A percentile compares a stretch with the other conserved stretches of the same genome.
These are phyloP conservation scores for Pachyrhizus erosus DNA, from an alignment of 306 rosid species.

Conservation along the genomic window DNA sequence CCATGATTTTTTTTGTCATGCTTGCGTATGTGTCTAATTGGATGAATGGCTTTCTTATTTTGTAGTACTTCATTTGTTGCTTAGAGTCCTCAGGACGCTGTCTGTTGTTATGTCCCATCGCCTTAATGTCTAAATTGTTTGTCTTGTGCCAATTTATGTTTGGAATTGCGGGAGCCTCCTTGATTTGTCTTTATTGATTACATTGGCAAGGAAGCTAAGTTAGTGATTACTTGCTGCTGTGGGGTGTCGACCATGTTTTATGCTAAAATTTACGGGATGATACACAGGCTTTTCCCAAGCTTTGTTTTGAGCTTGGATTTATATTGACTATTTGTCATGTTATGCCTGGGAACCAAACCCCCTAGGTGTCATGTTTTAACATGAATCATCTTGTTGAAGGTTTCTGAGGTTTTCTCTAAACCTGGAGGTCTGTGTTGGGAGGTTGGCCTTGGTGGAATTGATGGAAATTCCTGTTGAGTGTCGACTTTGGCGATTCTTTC, in stretches of 20 bases:
- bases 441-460: constrained; percentile 87
- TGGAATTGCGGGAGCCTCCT: constrained; percentile 9
- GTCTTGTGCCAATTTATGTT: background rate
- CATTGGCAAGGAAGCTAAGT: constrained; percentile 30
- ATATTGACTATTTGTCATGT: constrained; percentile 54
- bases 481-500: constrained; percentile 89
- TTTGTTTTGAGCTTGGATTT: constrained; percentile 56
- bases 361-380: constrained; percentile 71
- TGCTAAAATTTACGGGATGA: constrained; percentile 38
- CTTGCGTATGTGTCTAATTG: background rate
- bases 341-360: constrained; percentile 61
- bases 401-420: constrained; percentile 76
- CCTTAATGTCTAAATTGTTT: background rate
- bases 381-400: constrained; percentile 91
- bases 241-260: constrained; percentile 47
- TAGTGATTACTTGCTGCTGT: constrained; percentile 25
- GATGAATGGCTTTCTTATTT: background rate
- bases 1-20: background rate
- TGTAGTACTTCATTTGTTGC: background rate
- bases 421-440: constrained; percentile 89
- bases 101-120: background rate
- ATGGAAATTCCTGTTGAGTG: constrained; percentile 80
- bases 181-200: constrained; percentile 15
- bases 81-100: background rate
- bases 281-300: constrained; percentile 55